Conservation (phyloP, 169 alveolate species). For the Plasmodium blacklocki region DNA sequence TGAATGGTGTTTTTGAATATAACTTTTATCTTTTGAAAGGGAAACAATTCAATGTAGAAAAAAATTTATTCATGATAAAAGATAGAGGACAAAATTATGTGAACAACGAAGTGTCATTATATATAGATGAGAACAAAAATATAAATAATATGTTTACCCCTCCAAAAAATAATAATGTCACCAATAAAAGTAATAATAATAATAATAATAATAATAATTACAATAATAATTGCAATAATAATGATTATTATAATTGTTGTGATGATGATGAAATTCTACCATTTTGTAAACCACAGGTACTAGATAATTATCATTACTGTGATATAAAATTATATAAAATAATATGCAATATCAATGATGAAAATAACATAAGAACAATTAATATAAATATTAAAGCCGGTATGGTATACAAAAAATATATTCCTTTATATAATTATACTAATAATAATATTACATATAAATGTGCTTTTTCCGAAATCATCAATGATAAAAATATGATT, state of each 20-base stretch:
- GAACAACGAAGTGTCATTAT: background rate
- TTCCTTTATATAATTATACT: conserved; percentile 56
- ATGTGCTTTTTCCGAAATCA: conserved; percentile 14
- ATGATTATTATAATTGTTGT: no score
- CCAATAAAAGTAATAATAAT: background rate
- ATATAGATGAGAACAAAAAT: no score
- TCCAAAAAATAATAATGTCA: background rate
- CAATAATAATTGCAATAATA: no score
- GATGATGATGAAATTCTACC: no score
- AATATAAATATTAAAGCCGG: conserved; percentile 37
- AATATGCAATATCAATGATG: conserved; percentile 25
- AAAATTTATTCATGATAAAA: background rate
- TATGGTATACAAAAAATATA: conserved; percentile 10
- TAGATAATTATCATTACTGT: background rate
- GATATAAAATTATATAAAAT: conserved; percentile 37
- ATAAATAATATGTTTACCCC: no score
- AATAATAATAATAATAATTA: no score
- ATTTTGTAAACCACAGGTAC: background rate
- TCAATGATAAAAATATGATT: conserved; percentile 25
- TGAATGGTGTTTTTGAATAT: conserved; percentile 45
- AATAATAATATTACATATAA: conserved; percentile 24
- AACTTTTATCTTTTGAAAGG: conserved; percentile 13
- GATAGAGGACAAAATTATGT: background rate
- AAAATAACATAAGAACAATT: conserved; percentile 12
- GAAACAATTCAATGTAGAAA: background rate